A percentile compares a stretch with the other conserved stretches of the same genome.
Conservation (phyloP, 768 basidiomycete species). For the Omphalotus guepiniiformis region DNA sequence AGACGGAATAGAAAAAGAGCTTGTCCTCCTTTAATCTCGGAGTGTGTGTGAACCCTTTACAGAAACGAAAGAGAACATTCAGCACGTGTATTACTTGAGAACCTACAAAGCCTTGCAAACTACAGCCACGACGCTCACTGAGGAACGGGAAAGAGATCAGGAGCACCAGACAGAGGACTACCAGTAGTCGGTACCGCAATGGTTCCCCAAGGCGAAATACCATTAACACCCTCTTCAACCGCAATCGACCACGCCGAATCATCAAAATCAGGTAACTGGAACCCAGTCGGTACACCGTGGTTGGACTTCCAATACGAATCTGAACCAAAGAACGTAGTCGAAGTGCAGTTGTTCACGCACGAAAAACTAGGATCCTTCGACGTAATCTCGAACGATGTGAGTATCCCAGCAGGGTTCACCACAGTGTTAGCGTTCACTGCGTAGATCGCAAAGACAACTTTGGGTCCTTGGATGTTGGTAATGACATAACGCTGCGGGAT, state of each 20-base stretch:
- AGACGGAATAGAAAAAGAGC: too few species aligned
- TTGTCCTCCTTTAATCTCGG: too few species aligned
- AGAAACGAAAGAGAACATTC: too few species aligned
- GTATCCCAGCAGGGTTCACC: conserved; percentile 7
- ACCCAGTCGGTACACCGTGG: conserved; percentile 5
- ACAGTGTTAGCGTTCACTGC: conserved; percentile 3
- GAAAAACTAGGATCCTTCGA: neutral
- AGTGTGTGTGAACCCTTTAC: too few species aligned
- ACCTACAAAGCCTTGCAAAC: too few species aligned
- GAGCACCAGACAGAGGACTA: conserved; percentile 4
- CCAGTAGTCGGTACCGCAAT: neutral
- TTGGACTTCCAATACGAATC: conserved; percentile 3
- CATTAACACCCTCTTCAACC: conserved; percentile 1
- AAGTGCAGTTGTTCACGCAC: neutral
- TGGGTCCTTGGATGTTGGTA: conserved; percentile 1
- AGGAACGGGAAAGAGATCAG: too few species aligned
- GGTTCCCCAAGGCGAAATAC: neutral
- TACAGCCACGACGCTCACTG: too few species aligned
- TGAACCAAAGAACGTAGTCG: neutral
- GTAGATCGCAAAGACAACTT: conserved; percentile 2
- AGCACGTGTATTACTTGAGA: too few species aligned
- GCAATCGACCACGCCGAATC: conserved; percentile 9
- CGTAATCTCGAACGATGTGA: conserved; percentile 7
- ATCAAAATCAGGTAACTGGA: conserved; percentile 6
- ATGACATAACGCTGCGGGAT: conserved; percentile 1